These are phyloP conservation scores for Iris macrosiphon DNA, from an alignment of 106 monocot genomes.

Conservation along the genomic window DNA sequence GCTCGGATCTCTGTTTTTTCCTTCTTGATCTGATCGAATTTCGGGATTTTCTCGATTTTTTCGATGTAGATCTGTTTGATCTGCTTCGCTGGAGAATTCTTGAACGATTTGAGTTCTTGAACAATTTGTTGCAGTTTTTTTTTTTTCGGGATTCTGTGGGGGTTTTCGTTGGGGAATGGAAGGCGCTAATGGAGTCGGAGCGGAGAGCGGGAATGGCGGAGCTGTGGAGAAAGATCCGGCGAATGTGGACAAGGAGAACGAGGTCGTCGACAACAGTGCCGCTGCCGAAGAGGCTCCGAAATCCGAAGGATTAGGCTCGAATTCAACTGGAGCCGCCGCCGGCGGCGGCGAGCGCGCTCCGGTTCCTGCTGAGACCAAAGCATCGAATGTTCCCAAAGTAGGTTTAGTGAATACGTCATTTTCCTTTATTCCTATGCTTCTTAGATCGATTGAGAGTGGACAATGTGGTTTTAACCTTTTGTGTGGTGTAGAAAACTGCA, in stretches of 20 bases:
- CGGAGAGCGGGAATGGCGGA: constrained; percentile 3
- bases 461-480: background rate
- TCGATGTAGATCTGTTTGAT: background rate
- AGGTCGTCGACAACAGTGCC: background rate
- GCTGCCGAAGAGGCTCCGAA: background rate
- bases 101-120: background rate
- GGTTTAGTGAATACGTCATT: background rate
- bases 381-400: constrained; percentile 6
- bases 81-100: background rate
- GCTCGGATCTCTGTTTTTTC: no score
- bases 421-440: background rate
- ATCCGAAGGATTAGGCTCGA: background rate
- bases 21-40: background rate
- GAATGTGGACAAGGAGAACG: constrained; percentile 3
- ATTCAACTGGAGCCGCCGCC: background rate
- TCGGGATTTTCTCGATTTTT: background rate
- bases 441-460: background rate
- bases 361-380: constrained; percentile 1
- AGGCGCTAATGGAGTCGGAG: constrained; percentile 4
- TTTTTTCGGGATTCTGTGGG: background rate
- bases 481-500: constrained; percentile 1
- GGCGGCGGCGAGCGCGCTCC: background rate
- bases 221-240: background rate
- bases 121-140: constrained; percentile 17
- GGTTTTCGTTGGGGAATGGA: constrained; percentile 20